Evolutionary conservation across 192 early-diverging fungal species (phyloP).

Genomic region (Backusella westeae): DNA sequence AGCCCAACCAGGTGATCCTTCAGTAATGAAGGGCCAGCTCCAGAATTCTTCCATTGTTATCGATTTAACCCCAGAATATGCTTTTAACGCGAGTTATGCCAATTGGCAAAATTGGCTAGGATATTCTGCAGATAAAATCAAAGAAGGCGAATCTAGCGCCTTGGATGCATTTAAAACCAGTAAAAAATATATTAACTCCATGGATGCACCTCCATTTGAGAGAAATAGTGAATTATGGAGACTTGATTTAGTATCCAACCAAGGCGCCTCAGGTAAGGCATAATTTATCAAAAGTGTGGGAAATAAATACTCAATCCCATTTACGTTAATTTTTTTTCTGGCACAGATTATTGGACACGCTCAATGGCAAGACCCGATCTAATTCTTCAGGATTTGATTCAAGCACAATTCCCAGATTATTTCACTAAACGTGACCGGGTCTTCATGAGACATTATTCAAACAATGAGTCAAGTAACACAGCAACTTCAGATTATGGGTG

Average conservation of each 20-base stretch:
- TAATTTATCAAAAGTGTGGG: conserved; percentile 13
- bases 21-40: conserved; percentile 19
- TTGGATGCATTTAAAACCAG: conserved; percentile 2
- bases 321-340: not conserved
- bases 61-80: conserved; percentile 22
- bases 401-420: conserved; percentile 37
- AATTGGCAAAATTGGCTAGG: conserved; percentile 23
- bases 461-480: not conserved
- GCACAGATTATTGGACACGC: conserved; percentile 40
- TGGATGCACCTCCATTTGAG: conserved; percentile 33
- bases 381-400: conserved; percentile 41
- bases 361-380: conserved; percentile 43
- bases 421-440: not conserved
- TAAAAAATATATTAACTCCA: conserved; percentile 20
- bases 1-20: conserved; percentile 16
- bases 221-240: conserved; percentile 28
- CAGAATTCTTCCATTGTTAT: conserved; percentile 29
- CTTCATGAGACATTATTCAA: conserved; percentile 36
- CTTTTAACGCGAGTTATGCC: not conserved
- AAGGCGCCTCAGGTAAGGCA: conserved; percentile 4
- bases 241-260: conserved; percentile 18
- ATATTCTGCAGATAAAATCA: conserved; percentile 10
- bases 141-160: conserved; percentile 15
- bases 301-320: not conserved
- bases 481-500: conserved; percentile 17